These are phyloP conservation scores for Fusarium gaditjirri DNA, from an alignment of 2,329 filamentous ascomycete species.

Conservation along the genomic window DNA sequence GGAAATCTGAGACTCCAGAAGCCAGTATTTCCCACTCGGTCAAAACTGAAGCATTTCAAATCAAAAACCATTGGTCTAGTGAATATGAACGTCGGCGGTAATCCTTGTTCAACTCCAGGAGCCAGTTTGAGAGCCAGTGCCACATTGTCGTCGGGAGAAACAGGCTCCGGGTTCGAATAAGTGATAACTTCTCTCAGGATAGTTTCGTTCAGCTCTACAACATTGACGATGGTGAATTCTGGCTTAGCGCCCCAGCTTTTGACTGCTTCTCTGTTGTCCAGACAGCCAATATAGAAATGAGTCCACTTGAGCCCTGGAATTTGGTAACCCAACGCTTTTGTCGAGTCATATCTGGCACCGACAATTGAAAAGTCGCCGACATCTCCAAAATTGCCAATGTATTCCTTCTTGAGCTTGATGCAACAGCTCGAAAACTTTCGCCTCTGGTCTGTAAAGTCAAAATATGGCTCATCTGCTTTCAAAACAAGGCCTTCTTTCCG, in stretches of 20 bases:
- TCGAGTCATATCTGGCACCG: conserved; percentile 76
- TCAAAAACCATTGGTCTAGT: conserved; percentile 80
- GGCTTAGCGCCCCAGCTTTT: conserved; percentile 63
- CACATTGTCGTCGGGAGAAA: conserved; percentile 52
- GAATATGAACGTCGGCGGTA: conserved; percentile 67
- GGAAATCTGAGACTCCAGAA: conserved; percentile 84
- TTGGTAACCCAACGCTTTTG: conserved; percentile 66
- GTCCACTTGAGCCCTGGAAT: conserved; percentile 75
- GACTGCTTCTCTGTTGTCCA: conserved; percentile 73
- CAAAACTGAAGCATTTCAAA: conserved; percentile 81
- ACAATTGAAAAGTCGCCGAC: conserved; percentile 85
- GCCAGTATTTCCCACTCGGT: conserved; percentile 73
- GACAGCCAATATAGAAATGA: conserved; percentile 81
- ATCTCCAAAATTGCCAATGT: conserved; percentile 80
- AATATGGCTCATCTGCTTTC: conserved; percentile 84
- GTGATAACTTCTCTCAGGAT: conserved; percentile 63
- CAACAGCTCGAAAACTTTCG: conserved; percentile 60
- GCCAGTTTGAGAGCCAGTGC: conserved; percentile 60
- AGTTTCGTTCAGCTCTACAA: conserved; percentile 65
- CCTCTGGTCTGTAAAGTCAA: conserved; percentile 60
- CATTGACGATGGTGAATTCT: conserved; percentile 73
- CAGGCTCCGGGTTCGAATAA: conserved; percentile 57
- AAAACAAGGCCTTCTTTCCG: conserved; percentile 83
- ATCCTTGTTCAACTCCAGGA: conserved; percentile 54
- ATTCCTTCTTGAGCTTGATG: conserved; percentile 91